These are phyloP conservation scores for Boletellus ananas DNA, from an alignment of 768 basidiomycete genomes.

Conservation along the genomic window DNA sequence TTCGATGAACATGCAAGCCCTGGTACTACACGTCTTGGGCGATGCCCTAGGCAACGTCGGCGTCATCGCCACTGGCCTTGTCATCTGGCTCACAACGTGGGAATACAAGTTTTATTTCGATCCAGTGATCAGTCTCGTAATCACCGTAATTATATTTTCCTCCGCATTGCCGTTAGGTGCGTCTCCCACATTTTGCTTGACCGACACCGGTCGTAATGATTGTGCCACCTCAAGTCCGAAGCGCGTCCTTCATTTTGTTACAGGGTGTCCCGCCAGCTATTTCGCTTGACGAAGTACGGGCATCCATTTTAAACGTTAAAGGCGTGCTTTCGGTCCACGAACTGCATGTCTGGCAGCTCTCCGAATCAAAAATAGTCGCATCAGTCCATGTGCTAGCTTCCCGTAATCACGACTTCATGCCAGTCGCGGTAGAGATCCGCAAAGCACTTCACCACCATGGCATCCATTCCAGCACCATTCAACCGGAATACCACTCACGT, in stretches of 20 bases:
- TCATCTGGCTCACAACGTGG: constrained; percentile 90
- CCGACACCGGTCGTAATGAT: constrained; percentile 4
- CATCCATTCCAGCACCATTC: constrained; percentile 93
- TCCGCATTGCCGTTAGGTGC: constrained; percentile 87
- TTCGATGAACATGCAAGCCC: constrained; percentile 98
- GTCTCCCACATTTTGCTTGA: constrained; percentile 15
- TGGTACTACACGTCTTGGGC: constrained; percentile 91
- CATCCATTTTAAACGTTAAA: constrained; percentile 74
- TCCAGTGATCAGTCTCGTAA: constrained; percentile 88
- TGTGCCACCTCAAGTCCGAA: constrained; percentile 52
- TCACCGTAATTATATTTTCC: constrained; percentile 95
- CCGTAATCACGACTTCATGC: constrained; percentile 86
- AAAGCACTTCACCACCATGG: constrained; percentile 84
- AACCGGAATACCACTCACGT: constrained; percentile 72
- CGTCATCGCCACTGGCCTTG: constrained; percentile 89
- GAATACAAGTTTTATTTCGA: constrained; percentile 88
- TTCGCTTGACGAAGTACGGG: constrained; percentile 83
- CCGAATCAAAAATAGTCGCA: constrained; percentile 91
- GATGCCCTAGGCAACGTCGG: constrained; percentile 98
- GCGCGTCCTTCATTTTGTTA: constrained; percentile 90
- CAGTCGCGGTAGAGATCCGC: constrained; percentile 78
- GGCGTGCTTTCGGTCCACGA: constrained; percentile 88
- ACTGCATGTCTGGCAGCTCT: constrained; percentile 96
- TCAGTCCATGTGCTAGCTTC: constrained; percentile 92
- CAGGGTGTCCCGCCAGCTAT: constrained; percentile 91